Base-by-base conservation (phyloP, 768 basidiomycete species). In the Leccinum incarnatum region DNA sequence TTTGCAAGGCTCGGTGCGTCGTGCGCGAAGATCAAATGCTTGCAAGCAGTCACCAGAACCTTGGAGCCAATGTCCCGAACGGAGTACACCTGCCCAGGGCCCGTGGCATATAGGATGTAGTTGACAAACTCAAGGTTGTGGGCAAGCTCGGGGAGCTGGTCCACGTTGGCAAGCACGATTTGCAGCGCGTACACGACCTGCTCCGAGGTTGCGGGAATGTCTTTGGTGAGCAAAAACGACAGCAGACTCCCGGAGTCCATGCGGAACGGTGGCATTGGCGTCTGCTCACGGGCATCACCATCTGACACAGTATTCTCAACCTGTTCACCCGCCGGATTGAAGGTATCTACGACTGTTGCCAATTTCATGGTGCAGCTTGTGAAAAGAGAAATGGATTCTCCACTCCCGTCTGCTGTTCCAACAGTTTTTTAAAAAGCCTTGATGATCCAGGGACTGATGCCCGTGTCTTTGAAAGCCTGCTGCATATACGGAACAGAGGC, bases 91-190 rank as follows among this genome's bases (percentile, higher is more conserved):
- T 58, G 57, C 3, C 57, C 57, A 7, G 51, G 46, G 14, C 34
- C 34, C 3, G 57, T 58, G n/a, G 52, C 34, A 37, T 27, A 37
- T 15, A 58, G 21, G 34, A 58, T 58, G 21, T 58, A 58, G 12
- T 46, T 48, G 57, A 58, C 34, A 8, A 58, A 58, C 14, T 58
- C 51, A 5, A 50, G 57, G 17, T 53, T 10, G 25, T 29, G 48
- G 4, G 46, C n/a, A 51, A 58, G 32, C 1, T 32, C 11, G 9
- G 51, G 19, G 25, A 36, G 32, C 30, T 58, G 51, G n/a, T 53
- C 30, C n/a, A 23, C 32, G 37, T 53, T 58, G n/a, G 25, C 46
- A 6, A 53, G 25, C n/a, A 53, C 30, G 46, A 58, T 40, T 48
- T 58, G 5, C 45, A 58, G 29, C 8, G 57, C 45, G n/a, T 58